Evolutionary conservation across 768 basidiomycete genomes (phyloP).

Genomic region (Russula earlei): DNA sequence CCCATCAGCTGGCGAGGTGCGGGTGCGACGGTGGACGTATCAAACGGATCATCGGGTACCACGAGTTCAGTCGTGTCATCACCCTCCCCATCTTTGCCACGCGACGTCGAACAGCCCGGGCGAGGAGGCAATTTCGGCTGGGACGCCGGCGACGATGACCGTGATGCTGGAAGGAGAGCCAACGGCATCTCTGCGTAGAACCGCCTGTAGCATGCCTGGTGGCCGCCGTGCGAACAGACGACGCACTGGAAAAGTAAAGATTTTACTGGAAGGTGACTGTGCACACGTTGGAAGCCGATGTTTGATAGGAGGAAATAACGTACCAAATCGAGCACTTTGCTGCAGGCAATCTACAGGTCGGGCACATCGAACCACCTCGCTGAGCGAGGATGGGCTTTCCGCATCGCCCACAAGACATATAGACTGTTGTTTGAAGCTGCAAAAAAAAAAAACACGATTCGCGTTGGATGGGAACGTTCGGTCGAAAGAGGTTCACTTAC

Average conservation of each 20-base stretch:
- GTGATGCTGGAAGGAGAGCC: conserved; percentile 34
- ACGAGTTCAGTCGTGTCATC: neutral
- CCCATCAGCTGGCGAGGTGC: conserved; percentile 31
- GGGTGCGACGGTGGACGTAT: neutral
- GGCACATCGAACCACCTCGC: conserved; percentile 48
- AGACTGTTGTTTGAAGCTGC: conserved; percentile 66
- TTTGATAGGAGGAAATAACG: conserved; percentile 21
- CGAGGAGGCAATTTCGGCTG: conserved; percentile 10
- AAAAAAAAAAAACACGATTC: neutral
- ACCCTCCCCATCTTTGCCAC: conserved; percentile 19
- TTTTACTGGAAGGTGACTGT: conserved; percentile 68
- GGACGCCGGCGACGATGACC: conserved; percentile 23
- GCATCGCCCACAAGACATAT: conserved; percentile 62
- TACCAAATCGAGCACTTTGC: conserved; percentile 68
- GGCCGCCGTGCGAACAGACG: conserved; percentile 72
- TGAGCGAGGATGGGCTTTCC: conserved; percentile 46
- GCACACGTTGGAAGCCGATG: neutral
- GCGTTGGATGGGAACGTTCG: neutral
- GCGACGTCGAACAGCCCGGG: conserved; percentile 17
- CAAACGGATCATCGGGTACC: conserved; percentile 13
- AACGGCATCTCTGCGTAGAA: conserved; percentile 56
- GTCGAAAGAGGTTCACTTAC: conserved; percentile 30
- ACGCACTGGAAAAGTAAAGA: conserved; percentile 65
- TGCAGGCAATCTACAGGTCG: conserved; percentile 38
- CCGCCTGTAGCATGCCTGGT: conserved; percentile 64